phyloP scores from a whole-genome alignment of 176 grass and related monocot species.

The Triticum aestivum region DNA sequence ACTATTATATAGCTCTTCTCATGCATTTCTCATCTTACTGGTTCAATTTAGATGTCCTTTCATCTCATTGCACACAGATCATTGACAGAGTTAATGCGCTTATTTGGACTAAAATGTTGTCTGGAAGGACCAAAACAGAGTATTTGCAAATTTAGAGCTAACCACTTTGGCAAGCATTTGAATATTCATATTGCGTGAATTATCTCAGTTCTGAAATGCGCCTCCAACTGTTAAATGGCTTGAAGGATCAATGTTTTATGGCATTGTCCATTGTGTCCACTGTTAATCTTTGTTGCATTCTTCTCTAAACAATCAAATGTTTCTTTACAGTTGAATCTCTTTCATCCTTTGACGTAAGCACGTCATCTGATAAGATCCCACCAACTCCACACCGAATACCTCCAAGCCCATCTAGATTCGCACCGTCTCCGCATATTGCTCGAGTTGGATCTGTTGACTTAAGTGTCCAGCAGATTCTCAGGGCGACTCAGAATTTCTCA shows the following conservation, averaged over 20 bases:
- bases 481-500: slow-evolving; percentile 94
- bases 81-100: not conserved
- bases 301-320: slow-evolving; percentile 20
- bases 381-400: slow-evolving; percentile 74
- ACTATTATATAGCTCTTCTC: not conserved
- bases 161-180: slow-evolving; percentile 1
- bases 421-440: slow-evolving; percentile 68
- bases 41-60: not conserved
- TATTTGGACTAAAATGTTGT: not conserved
- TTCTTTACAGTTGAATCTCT: slow-evolving; percentile 57
- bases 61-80: not conserved
- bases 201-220: not conserved
- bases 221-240: not conserved
- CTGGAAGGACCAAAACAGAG: not conserved
- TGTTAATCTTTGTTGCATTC: not conserved
- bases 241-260: not conserved
- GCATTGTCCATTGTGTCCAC: not conserved
- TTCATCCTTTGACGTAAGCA: slow-evolving; percentile 73
- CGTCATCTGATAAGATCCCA: slow-evolving; percentile 80
- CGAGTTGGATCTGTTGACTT: slow-evolving; percentile 71
- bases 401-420: slow-evolving; percentile 97
- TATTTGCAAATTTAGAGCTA: not conserved
- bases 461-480: slow-evolving; percentile 72
- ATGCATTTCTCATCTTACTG: not conserved
- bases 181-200: not conserved